Conservation (phyloP, 2,329 filamentous ascomycete species). For the Fusarium sulawesiense region DNA sequence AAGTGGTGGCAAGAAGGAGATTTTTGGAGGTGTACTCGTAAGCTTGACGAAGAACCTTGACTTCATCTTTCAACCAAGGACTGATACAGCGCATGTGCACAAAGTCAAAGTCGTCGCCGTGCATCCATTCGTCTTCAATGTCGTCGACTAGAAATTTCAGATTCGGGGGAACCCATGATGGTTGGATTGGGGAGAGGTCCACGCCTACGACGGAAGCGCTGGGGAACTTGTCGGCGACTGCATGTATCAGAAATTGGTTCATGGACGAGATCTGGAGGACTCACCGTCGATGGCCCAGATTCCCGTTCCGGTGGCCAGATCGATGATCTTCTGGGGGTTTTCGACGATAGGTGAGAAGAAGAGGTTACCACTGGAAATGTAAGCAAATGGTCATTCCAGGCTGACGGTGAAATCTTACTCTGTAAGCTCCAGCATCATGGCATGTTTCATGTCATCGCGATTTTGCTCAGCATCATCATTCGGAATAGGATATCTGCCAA, state of each 20-base stretch:
- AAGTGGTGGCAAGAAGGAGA: too few species aligned
- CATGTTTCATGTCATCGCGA: conserved; percentile 48
- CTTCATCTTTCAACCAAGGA: conserved; percentile 37
- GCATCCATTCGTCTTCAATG: conserved; percentile 62
- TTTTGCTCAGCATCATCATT: conserved; percentile 46
- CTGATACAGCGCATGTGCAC: conserved; percentile 43
- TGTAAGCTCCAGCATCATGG: conserved; percentile 47
- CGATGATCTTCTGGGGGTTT: conserved; percentile 38
- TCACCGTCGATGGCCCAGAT: conserved; percentile 42
- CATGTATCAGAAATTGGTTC: too few species aligned
- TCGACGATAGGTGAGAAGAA: conserved; percentile 34
- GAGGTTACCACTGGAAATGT: conserved; percentile 34
- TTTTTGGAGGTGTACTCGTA: too few species aligned
- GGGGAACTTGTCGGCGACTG: conserved; percentile 44
- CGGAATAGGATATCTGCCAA: conserved; percentile 41
- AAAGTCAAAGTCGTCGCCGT: conserved; percentile 37
- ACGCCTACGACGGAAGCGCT: conserved; percentile 40
- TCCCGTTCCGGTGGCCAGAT: conserved; percentile 39
- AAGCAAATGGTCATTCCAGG: too few species aligned
- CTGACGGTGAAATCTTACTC: too few species aligned
- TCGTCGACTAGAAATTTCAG: conserved; percentile 54
- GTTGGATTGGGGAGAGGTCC: conserved; percentile 44
- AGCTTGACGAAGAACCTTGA: conserved; percentile 32
- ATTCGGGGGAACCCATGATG: conserved; percentile 54
- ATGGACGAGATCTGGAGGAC: too few species aligned